Evolutionary conservation across 257 asterid species (phyloP).

Genomic region (Perilla frutescens): DNA sequence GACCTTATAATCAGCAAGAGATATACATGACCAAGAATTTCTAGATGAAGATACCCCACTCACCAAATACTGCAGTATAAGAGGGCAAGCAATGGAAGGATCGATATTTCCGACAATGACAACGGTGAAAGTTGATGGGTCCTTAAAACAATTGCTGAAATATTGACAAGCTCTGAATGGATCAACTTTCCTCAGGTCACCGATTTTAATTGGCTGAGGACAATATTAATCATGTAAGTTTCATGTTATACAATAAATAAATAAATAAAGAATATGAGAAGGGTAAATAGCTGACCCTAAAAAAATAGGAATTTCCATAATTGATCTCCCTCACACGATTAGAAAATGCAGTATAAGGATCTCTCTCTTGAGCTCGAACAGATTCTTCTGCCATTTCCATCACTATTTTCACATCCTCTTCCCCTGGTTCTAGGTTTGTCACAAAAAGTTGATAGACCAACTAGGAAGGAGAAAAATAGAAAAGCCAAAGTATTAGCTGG

Average conservation of each 20-base stretch:
- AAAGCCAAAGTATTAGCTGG: constrained; percentile 34
- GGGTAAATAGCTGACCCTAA: constrained; percentile 63
- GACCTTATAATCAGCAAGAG: constrained; percentile 30
- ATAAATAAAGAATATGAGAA: constrained; percentile 18
- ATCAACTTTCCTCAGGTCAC: constrained; percentile 80
- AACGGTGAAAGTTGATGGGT: constrained; percentile 87
- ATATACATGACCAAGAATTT: constrained; percentile 25
- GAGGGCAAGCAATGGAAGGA: constrained; percentile 79
- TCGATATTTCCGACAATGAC: constrained; percentile 92
- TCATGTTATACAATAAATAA: constrained; percentile 5
- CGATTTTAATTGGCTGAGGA: constrained; percentile 71
- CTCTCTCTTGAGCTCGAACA: constrained; percentile 95
- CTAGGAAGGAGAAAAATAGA: constrained; percentile 47
- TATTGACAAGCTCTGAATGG: constrained; percentile 86
- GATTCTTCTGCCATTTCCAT: constrained; percentile 99
- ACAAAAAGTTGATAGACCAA: constrained; percentile 93
- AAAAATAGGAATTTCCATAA: constrained; percentile 91
- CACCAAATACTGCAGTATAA: constrained; percentile 84
- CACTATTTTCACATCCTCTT: constrained; percentile 90
- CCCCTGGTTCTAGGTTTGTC: constrained; percentile 77
- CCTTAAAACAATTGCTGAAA: constrained; percentile 86
- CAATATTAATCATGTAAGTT: constrained; percentile 20
- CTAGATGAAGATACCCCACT: constrained; percentile 35
- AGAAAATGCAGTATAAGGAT: constrained; percentile 85
- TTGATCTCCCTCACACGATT: constrained; percentile 94